Evolutionary conservation across 1,284 basidiomycete species (phyloP).

Genomic region (Ustilago lituana): DNA sequence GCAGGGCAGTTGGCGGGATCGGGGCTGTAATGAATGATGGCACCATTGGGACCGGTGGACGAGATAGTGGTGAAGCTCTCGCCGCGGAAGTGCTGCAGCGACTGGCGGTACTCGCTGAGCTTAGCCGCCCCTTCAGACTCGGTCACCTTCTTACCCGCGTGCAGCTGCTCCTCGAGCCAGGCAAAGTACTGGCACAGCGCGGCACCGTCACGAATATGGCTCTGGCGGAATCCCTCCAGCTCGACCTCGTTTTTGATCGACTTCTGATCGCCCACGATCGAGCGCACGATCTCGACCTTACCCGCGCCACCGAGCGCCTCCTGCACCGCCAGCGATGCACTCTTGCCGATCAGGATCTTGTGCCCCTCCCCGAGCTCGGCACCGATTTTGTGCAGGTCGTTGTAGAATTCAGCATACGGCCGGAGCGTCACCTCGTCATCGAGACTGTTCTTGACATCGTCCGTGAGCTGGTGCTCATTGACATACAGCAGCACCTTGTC

Average conservation of each 20-base stretch:
- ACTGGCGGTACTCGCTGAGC: constrained; percentile 83
- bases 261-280: constrained; percentile 82
- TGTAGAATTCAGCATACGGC: constrained; percentile 72
- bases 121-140: constrained; percentile 84
- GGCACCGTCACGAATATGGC: constrained; percentile 88
- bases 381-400: constrained; percentile 52
- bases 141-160: constrained; percentile 74
- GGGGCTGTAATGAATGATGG: constrained; percentile 93
- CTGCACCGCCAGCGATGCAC: constrained; percentile 62
- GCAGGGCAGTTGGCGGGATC: constrained; percentile 78
- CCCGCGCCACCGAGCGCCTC: constrained; percentile 61
- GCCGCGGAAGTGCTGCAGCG: constrained; percentile 80
- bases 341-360: constrained; percentile 62
- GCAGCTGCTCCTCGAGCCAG: constrained; percentile 88
- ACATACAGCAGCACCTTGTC: constrained; percentile 78
- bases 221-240: constrained; percentile 86
- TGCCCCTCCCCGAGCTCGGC: constrained; percentile 34
- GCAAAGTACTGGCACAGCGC: constrained; percentile 83
- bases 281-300: constrained; percentile 54
- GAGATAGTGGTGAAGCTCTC: constrained; percentile 93
- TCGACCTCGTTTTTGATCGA: constrained; percentile 88
- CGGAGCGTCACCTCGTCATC: constrained; percentile 73
- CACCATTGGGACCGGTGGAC: constrained; percentile 84
- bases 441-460: constrained; percentile 74
- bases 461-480: constrained; percentile 74